Evolutionary conservation across 2,329 filamentous ascomycete genomes (phyloP).

Genomic region (Aspergillus pseudoterreus): DNA sequence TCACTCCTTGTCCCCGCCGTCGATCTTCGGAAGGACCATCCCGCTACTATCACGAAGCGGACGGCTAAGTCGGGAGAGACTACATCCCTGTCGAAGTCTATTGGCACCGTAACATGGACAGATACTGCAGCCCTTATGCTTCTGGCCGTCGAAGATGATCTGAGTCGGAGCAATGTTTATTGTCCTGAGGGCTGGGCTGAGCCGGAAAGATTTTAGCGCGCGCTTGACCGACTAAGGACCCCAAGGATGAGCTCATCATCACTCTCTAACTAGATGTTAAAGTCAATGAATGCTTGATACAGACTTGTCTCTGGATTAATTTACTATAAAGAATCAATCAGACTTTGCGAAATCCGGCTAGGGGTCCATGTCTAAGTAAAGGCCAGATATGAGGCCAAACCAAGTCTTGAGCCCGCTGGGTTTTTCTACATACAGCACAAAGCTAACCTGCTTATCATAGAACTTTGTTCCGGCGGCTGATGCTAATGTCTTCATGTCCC

Average conservation of each 20-base stretch:
- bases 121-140: conserved; percentile 12
- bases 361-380: background rate
- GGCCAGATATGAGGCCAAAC: background rate
- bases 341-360: background rate
- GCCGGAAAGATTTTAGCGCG: conserved; percentile 4
- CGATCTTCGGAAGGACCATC: conserved; percentile 1
- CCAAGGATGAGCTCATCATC: background rate
- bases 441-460: background rate
- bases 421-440: background rate
- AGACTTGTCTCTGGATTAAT: background rate
- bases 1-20: conserved; percentile 3
- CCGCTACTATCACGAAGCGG: conserved; percentile 1
- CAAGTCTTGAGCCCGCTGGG: background rate
- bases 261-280: background rate
- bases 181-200: conserved; percentile 14
- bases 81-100: conserved; percentile 1
- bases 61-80: background rate
- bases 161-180: conserved; percentile 7
- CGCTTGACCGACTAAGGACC: background rate
- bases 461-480: no score
- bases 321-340: background rate
- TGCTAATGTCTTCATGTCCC: no score
- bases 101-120: conserved; percentile 9
- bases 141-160: conserved; percentile 10
- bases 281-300: background rate